Percentiles rank a stretch among this genome's conserved stretches.
These are phyloP conservation scores for Hyaloraphidium curvatum DNA, from an alignment of 192 early-diverging fungal species.

Conservation along the genomic window DNA sequence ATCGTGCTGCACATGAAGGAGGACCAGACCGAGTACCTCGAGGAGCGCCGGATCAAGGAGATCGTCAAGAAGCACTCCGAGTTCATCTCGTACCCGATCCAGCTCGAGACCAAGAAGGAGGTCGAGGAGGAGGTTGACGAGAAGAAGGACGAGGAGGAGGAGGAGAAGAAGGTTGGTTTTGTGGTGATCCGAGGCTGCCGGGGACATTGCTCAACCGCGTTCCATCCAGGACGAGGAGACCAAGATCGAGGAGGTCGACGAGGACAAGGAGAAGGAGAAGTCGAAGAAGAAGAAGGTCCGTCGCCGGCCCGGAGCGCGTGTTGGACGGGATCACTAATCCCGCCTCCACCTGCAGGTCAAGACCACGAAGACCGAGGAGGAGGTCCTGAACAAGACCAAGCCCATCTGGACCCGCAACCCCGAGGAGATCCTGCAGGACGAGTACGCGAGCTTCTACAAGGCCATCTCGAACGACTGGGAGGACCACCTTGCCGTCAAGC, in stretches of 20 bases:
- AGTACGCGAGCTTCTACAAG: constrained; percentile 98
- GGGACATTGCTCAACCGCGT: too few species aligned
- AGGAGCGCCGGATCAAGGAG: constrained; percentile 98
- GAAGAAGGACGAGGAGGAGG: constrained; percentile 59
- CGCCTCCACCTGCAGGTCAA: too few species aligned
- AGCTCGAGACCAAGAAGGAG: constrained; percentile 91
- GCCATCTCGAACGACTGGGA: constrained; percentile 97
- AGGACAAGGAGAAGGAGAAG: constrained; percentile 22
- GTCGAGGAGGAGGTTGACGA: constrained; percentile 94
- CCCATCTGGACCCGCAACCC: constrained; percentile 99
- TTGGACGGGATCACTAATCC: too few species aligned
- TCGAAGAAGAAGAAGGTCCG: constrained; percentile 31
- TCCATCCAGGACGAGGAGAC: too few species aligned
- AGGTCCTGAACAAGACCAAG: constrained; percentile 84
- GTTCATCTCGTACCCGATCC: constrained; percentile 98
- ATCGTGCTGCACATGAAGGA: constrained; percentile 97
- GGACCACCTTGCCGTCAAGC: constrained; percentile 92
- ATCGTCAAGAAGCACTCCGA: constrained; percentile 99
- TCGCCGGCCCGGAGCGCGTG: too few species aligned
- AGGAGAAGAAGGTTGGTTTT: constrained; percentile 44
- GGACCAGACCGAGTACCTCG: constrained; percentile 92
- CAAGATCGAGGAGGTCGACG: constrained; percentile 52
- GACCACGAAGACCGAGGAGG: constrained; percentile 70
- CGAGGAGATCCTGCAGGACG: constrained; percentile 85
- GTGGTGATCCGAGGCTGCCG: too few species aligned